Evolutionary conservation across 2,329 filamentous ascomycete species (phyloP).

Genomic region (Trichoderma atroviride): DNA sequence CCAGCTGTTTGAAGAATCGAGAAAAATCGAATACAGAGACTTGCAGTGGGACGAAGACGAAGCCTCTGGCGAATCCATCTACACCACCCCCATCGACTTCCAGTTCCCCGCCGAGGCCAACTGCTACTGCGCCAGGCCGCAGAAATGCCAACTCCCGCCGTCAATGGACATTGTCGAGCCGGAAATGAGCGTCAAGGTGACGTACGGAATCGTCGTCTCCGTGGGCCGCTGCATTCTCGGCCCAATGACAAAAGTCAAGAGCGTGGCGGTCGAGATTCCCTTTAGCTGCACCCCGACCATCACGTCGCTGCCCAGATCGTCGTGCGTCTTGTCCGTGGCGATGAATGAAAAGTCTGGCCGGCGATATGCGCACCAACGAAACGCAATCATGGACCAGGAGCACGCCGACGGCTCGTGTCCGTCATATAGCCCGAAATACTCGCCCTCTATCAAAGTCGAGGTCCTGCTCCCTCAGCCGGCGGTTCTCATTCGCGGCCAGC

Average conservation of each 20-base stretch:
- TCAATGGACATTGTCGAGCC: neutral
- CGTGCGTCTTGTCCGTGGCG: conserved; percentile 4
- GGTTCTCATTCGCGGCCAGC: conserved; percentile 11
- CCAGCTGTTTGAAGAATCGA: conserved; percentile 17
- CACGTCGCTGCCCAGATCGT: neutral
- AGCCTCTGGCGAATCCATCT: conserved; percentile 8
- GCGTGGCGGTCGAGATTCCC: neutral
- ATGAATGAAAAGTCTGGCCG: conserved; percentile 5
- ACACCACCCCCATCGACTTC: conserved; percentile 16
- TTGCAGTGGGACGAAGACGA: neutral
- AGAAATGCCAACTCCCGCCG: conserved; percentile 9
- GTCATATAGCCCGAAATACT: neutral
- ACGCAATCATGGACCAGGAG: neutral
- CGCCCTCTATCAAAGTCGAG: conserved; percentile 6
- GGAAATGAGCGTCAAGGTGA: conserved; percentile 2
- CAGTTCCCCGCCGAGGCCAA: neutral
- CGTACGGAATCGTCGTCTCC: neutral
- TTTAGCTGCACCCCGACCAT: conserved; percentile 3
- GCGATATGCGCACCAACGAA: neutral
- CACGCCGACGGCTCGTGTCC: conserved; percentile 7
- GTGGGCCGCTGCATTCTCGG: conserved; percentile 13
- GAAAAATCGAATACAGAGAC: conserved; percentile 3
- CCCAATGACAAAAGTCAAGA: conserved; percentile 13
- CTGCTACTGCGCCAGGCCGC: neutral
- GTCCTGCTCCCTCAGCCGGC: conserved; percentile 12